Conservation (phyloP, 192 early-diverging fungal genomes). For the Entrophospora sp. region DNA sequence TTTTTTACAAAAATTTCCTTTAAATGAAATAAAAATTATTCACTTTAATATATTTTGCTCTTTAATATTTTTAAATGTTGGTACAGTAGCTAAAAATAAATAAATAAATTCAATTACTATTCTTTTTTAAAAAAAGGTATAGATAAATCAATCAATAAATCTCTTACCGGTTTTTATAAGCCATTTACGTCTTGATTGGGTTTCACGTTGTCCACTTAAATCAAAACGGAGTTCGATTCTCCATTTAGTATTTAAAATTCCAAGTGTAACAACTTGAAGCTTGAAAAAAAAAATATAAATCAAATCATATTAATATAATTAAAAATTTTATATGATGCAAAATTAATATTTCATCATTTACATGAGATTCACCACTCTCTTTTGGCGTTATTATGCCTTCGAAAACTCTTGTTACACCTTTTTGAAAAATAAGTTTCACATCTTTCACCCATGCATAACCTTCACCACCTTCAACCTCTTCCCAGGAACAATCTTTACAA, state of each 20-base stretch:
- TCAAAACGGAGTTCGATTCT: conserved; percentile 34
- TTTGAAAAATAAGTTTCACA: conserved; percentile 37
- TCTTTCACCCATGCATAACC: conserved; percentile 26
- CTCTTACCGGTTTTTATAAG: too few relatives aligned
- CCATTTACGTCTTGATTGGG: conserved; percentile 21
- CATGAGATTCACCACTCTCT: conserved; percentile 48
- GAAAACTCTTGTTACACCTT: conserved; percentile 44
- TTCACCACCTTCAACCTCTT: neutral
- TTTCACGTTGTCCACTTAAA: conserved; percentile 19
- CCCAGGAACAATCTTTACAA: conserved; percentile 20
- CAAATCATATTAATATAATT: too few relatives aligned
- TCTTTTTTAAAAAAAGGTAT: too few relatives aligned
- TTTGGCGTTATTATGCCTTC: conserved; percentile 45
- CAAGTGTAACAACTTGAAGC: conserved; percentile 34
- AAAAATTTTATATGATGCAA: neutral
- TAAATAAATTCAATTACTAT: too few relatives aligned
- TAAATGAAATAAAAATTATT: too few relatives aligned
- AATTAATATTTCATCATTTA: conserved; percentile 26
- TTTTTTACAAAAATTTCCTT: too few relatives aligned
- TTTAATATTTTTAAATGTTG: too few relatives aligned
- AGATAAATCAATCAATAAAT: too few relatives aligned
- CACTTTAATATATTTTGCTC: too few relatives aligned
- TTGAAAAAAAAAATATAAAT: too few relatives aligned
- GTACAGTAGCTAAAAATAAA: too few relatives aligned
- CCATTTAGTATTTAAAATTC: conserved; percentile 33